Evolutionary conservation across 345 rosid species (phyloP).

Genomic region (Bruguiera gymnorhiza): DNA sequence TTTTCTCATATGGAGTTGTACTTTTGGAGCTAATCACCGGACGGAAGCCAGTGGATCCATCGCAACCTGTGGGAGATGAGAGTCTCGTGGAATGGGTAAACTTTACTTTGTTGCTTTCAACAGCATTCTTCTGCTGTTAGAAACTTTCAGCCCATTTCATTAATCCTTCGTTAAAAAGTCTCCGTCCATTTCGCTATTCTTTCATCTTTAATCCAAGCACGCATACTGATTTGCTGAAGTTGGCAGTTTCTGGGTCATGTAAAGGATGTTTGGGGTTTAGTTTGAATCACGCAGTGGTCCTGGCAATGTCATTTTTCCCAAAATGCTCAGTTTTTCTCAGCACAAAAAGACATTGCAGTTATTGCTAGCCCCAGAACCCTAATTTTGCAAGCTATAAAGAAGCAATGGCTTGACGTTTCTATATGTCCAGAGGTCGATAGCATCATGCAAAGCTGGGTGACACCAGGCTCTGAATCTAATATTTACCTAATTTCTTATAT

Average conservation of each 20-base stretch:
- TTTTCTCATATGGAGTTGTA: constrained; percentile 90
- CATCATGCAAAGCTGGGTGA: neutral
- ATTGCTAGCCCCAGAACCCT: too few relatives aligned
- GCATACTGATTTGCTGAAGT: constrained; percentile 1
- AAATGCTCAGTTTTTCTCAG: neutral
- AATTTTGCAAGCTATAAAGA: neutral
- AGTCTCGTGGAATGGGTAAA: constrained; percentile 98
- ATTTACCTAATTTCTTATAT: too few relatives aligned
- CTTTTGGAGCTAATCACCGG: constrained; percentile 94
- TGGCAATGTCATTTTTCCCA: neutral
- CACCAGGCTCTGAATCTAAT: too few relatives aligned
- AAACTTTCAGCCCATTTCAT: neutral
- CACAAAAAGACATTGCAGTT: too few relatives aligned
- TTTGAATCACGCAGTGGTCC: neutral
- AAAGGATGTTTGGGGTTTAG: neutral
- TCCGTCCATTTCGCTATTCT: too few relatives aligned
- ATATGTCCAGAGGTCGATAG: neutral
- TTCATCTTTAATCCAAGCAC: neutral
- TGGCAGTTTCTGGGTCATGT: neutral
- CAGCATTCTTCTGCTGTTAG: neutral
- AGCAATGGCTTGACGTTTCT: neutral
- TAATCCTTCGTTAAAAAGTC: too few relatives aligned
- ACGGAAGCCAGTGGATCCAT: constrained; percentile 81
- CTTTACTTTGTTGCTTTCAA: neutral
- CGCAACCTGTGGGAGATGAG: constrained; percentile 93